Evolutionary conservation across 148 eudicot genomes (phyloP), one percentile per base, ranked within the genome.

Genomic region (Fagopyrum homotropicum): DNA sequence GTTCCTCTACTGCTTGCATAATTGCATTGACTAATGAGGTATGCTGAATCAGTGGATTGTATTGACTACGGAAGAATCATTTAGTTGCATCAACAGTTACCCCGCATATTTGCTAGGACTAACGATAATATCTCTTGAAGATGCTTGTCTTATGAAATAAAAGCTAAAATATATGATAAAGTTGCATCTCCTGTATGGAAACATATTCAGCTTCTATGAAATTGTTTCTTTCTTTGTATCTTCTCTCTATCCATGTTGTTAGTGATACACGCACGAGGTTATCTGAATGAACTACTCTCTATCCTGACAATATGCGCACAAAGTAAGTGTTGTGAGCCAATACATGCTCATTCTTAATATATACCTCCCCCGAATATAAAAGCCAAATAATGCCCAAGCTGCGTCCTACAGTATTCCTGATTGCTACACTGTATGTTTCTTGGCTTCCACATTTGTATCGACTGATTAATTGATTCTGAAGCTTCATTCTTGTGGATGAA

Each of bases 1-100:
- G 93, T 35, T 89, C 93, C 72, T 89, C 93, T 12, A 89, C 93
- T 74, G 93, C 93, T 75, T 87, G 93, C 81, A 87, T 89, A 72
- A 85, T 89, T 73, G 90, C 93, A 15, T 85, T 89, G 43, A 84
- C 93, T 6, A 84, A 81, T 46, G 85, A 89, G 89, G 93, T 87
- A 82, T 76, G 30, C 48, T 68, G 2, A 9, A 51, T 73, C 17
- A n/a, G 29, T 9, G 40, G 44, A 35, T 35, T 35, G 40, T 35
- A 35, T 35, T 35, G 40, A 35, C 40, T 35, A 35, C 40, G 40
- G 40, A 9, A 15, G 26, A 70, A 44, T 45, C 15, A 22, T 70
- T 45, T 5, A 16, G 5, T 45, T 47, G 50, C 5, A 70, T 11
- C 45, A 44, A 70, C 9, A 11, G 4, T 59, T 10, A 26, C 5